Base-by-base conservation (phyloP, 2,329 filamentous ascomycete species). In the Aspergillus pseudotamarii region DNA sequence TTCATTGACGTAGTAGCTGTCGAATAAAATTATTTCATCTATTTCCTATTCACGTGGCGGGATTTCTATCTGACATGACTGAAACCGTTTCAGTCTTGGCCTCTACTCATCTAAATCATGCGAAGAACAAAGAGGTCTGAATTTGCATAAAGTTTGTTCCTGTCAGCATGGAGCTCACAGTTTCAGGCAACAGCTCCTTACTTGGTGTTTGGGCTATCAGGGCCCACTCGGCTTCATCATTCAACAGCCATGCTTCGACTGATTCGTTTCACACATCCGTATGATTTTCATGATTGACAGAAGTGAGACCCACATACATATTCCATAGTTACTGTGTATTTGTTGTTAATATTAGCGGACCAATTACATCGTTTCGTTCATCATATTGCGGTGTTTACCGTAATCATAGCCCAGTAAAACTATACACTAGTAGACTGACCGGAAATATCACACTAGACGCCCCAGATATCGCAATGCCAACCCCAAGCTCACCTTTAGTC, bases 121-220 rank as follows among this genome's bases (percentile, higher is more conserved):
- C 11, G 10, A 32, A 34, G 4, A 30, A 11, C 34, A 12, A 26
- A 4, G 12, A 38, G 46, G 46, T 38, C 26, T 38, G 21, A 51
- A 54, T 26, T 6, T 6, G 28, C 21, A 46, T 5, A n/a, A 8
- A 16, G 16, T 11, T 23, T 34, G 11, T 19, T 28, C 23, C 9
- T 28, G 23, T 45, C 36, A 32, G 36, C 26, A 45, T 59, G 23
- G 11, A 26, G 26, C 32, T n/a, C 23, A 16, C 19, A n/a, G 60
- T 53, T 58, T 57, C 60, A 46, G 60, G 56, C 46, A 55, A 51
- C 48, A 48, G 11, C 59, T 64, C 62, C 59, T 64, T 64, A 55
- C 62, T 48, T 60, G 36, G 19, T 36, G 19, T 48, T 50, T 51
- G n/a, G 48, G 45, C 46, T 21, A 36, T n/a, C 38, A 30, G 41